Percentiles rank a stretch among this genome's conserved stretches.
phyloP scores from a whole-genome alignment of 345 rosid species.

The Camelina hispida region DNA sequence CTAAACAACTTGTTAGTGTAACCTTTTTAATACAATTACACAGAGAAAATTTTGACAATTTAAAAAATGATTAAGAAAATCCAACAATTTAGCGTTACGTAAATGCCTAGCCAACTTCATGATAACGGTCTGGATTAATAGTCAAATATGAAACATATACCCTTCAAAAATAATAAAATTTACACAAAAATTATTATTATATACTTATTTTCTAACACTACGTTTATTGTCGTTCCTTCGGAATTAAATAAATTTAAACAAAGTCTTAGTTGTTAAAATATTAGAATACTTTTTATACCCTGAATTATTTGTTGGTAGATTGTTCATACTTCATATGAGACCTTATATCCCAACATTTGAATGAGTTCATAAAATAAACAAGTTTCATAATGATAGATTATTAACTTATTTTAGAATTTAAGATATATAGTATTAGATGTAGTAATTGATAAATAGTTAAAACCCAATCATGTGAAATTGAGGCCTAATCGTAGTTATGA shows the following conservation, averaged over 20 bases:
- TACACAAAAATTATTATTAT: no score
- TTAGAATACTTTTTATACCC: not conserved
- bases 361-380: not conserved
- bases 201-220: not conserved
- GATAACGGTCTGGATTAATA: not conserved
- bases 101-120: not conserved
- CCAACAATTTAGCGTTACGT: not conserved
- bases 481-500: slow-evolving; percentile 8
- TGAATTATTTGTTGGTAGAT: not conserved
- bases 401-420: not conserved
- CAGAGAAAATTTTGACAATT: not conserved
- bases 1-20: not conserved
- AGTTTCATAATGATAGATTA: not conserved
- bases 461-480: not conserved
- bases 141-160: not conserved
- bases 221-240: not conserved
- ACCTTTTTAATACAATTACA: not conserved
- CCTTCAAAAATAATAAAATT: no score
- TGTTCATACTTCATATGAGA: not conserved
- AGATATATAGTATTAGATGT: not conserved
- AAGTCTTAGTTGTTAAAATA: not conserved
- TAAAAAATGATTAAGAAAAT: not conserved
- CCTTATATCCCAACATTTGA: not conserved
- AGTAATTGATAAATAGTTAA: not conserved
- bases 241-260: not conserved